Base-by-base conservation (phyloP, 2,329 filamentous ascomycete species). In the Alternaria viburni region DNA sequence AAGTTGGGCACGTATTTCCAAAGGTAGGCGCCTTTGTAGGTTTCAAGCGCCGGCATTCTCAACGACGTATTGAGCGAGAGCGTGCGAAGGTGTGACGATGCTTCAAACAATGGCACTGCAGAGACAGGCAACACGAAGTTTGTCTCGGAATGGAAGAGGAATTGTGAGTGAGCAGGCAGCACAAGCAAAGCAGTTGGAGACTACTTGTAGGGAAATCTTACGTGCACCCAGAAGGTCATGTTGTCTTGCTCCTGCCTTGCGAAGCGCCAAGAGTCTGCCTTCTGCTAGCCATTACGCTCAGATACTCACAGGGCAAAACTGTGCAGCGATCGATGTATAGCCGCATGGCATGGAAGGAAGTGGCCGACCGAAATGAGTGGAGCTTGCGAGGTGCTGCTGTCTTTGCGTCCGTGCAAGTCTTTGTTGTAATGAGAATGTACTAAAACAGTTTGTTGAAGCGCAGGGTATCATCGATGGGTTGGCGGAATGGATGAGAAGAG, bases 1-100 rank as follows among this genome's bases (percentile, higher is more conserved):
- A 86, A 62, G 0, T 79, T 83, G 0, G 85, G 84, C 1, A 74
- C 68, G 58, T 84, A 84, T 57, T 79, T 49, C 62, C 65, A 74
- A 6, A 69, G 59, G 17, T 66, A 63, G 3, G 45, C 23, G 25
- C 64, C 68, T 26, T 60, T 51, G 63, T 61, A 69, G 8, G 45
- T 63, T 21, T 69, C 56, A 13, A 67, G 57, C 21, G 41, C 36
- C 1, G 64, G 57, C 62, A 70, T 70, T 13, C 12, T 21, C 26
- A 9, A 21, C 9, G 26, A 19, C 6, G 17, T 32, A 12, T 21
- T 3, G 26, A 10, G 17, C 17, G 9, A 51, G 9, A 32, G 10
- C 7, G 30, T 19, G 6, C n/a, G 5, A 51, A 28, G 28, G 26
- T 30, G 8, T 9, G 8, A 26, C 8, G 25, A 26, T 10, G 44